phyloP scores from a whole-genome alignment of 2,329 filamentous ascomycete genomes.

The Ceratocystiopsis sp. region DNA sequence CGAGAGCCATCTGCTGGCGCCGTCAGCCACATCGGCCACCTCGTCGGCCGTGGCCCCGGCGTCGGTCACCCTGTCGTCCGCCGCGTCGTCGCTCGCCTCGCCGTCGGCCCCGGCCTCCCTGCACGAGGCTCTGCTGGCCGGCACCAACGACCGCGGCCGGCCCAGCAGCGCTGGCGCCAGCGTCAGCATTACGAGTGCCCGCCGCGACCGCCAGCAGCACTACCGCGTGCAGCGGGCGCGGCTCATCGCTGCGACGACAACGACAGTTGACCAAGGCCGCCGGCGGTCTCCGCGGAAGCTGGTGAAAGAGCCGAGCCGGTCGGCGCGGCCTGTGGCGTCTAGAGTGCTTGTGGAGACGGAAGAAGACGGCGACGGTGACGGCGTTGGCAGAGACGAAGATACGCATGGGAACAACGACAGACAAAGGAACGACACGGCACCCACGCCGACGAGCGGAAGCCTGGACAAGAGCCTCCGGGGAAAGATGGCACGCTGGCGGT shows the following conservation, averaged over 20 bases:
- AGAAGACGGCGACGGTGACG: background rate
- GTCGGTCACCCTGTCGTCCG: too few relatives aligned
- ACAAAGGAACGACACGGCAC: too few relatives aligned
- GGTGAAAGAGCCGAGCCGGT: conserved; percentile 11
- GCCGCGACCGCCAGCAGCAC: background rate
- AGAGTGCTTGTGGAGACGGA: conserved; percentile 5
- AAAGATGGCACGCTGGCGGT: conserved; percentile 7
- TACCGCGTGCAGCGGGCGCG: conserved; percentile 3
- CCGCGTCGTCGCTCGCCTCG: too few relatives aligned
- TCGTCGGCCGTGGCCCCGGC: conserved; percentile 6
- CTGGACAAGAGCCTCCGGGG: conserved; percentile 4
- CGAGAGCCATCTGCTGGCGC: too few relatives aligned
- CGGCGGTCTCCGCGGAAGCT: conserved; percentile 9
- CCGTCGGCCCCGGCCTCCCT: too few relatives aligned
- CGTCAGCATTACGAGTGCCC: background rate
- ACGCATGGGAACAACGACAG: too few relatives aligned
- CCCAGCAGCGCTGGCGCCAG: background rate
- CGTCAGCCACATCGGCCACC: too few relatives aligned
- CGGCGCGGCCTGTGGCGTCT: conserved; percentile 8
- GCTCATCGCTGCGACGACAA: conserved; percentile 13
- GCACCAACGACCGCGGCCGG: too few relatives aligned
- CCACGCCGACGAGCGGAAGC: too few relatives aligned
- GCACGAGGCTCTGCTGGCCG: conserved; percentile 4
- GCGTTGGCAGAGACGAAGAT: background rate
- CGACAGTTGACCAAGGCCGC: conserved; percentile 13